phyloP scores from a whole-genome alignment of 1,284 basidiomycete species.

The Apiotrichum gamsii region DNA sequence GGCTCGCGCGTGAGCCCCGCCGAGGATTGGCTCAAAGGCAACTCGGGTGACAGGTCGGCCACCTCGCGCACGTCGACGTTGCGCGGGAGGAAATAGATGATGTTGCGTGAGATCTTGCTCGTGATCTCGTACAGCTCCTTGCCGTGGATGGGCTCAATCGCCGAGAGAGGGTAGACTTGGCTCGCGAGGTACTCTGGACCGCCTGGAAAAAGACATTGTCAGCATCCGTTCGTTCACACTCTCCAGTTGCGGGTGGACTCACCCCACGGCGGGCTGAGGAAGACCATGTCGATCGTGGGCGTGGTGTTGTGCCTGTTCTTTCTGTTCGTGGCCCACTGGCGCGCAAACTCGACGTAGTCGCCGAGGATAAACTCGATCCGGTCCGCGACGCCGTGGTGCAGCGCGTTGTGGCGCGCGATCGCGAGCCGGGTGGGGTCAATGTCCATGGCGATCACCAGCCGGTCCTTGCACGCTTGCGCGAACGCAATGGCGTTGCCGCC shows the following conservation, averaged over 20 bases:
- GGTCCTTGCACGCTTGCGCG: constrained; percentile 88
- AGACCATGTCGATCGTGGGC: constrained; percentile 81
- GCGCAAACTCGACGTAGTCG: constrained; percentile 78
- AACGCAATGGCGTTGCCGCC: constrained; percentile 98
- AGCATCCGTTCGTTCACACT: background rate
- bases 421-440: constrained; percentile 73
- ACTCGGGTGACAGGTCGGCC: constrained; percentile 50
- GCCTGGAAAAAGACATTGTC: constrained; percentile 6
- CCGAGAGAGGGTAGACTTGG: constrained; percentile 59
- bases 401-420: constrained; percentile 84
- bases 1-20: constrained; percentile 19
- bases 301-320: too few species aligned
- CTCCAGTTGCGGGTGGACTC: constrained; percentile 54
- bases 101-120: constrained; percentile 60
- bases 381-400: constrained; percentile 86
- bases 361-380: constrained; percentile 88
- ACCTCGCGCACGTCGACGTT: constrained; percentile 74
- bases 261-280: constrained; percentile 91
- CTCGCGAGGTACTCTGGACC: constrained; percentile 29
- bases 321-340: constrained; percentile 32
- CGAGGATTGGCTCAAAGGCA: too few species aligned
- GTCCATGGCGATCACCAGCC: constrained; percentile 89
- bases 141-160: constrained; percentile 73
- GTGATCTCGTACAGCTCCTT: constrained; percentile 69
- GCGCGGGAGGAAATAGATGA: constrained; percentile 85